Conservation (phyloP, 73 alveolate genomes). For the Tetrahymena malaccensis region DNA sequence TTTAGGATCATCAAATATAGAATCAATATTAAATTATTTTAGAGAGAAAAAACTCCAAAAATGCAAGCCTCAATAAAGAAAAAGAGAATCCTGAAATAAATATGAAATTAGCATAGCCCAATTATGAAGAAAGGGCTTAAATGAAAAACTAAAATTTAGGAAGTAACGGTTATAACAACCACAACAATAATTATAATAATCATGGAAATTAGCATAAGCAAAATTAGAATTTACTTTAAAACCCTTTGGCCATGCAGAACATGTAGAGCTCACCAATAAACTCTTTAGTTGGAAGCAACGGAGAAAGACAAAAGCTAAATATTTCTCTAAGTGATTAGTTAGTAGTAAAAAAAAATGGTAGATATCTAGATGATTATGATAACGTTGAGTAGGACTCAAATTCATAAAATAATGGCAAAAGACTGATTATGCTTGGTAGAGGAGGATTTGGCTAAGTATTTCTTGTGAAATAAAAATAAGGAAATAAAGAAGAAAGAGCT, state of each 20-base stretch:
- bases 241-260: not conserved
- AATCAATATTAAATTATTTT: not conserved
- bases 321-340: not conserved
- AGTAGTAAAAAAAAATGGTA: not conserved
- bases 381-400: not conserved
- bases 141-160: not conserved
- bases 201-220: not conserved
- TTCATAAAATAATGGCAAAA: not conserved
- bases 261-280: not conserved
- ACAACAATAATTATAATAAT: not conserved
- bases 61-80: not conserved
- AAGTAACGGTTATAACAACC: not conserved
- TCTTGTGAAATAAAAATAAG: not conserved
- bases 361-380: not conserved
- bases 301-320: not conserved
- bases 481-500: not conserved
- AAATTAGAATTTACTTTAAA: not conserved
- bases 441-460: not conserved
- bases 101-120: not conserved
- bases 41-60: not conserved
- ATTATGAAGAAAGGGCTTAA: not conserved
- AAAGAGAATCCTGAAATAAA: not conserved
- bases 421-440: not conserved
- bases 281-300: not conserved
- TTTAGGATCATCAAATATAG: not conserved